These are phyloP conservation scores for Glycine soja DNA, from an alignment of 306 rosid species.

Conservation along the genomic window DNA sequence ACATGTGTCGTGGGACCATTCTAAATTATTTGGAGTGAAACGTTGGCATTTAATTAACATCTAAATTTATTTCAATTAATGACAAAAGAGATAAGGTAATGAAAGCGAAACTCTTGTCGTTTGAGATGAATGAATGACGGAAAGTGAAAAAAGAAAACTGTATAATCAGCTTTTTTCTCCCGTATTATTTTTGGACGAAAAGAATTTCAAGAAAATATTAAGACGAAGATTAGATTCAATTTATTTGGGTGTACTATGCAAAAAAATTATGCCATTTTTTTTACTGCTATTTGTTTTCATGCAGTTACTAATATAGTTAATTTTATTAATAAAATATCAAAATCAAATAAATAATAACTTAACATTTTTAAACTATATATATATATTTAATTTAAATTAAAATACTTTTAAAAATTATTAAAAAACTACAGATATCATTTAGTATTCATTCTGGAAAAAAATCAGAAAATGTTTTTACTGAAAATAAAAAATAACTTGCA, in stretches of 20 bases:
- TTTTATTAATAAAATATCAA: background rate
- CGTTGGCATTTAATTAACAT: background rate
- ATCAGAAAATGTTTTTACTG: too few relatives aligned
- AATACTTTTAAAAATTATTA: too few relatives aligned
- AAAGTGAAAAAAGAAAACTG: background rate
- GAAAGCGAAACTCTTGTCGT: constrained; percentile 5
- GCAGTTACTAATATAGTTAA: background rate
- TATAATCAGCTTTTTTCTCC: background rate
- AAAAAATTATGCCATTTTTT: too few relatives aligned
- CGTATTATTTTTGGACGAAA: too few relatives aligned
- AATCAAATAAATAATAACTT: background rate
- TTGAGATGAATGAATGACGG: background rate
- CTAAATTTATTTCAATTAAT: background rate
- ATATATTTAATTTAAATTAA: too few relatives aligned
- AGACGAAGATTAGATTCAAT: too few relatives aligned
- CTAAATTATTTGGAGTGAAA: background rate
- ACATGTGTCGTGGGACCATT: background rate
- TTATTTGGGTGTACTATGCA: background rate
- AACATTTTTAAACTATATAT: background rate
- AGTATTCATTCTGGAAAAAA: too few relatives aligned
- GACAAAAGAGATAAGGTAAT: background rate
- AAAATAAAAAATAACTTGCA: too few relatives aligned
- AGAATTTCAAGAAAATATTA: too few relatives aligned
- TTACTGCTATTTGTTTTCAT: too few relatives aligned
- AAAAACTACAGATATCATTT: too few relatives aligned